phyloP scores from a whole-genome alignment of 1,139 yeast genomes.

The Geotrichum citri-aurantii region DNA sequence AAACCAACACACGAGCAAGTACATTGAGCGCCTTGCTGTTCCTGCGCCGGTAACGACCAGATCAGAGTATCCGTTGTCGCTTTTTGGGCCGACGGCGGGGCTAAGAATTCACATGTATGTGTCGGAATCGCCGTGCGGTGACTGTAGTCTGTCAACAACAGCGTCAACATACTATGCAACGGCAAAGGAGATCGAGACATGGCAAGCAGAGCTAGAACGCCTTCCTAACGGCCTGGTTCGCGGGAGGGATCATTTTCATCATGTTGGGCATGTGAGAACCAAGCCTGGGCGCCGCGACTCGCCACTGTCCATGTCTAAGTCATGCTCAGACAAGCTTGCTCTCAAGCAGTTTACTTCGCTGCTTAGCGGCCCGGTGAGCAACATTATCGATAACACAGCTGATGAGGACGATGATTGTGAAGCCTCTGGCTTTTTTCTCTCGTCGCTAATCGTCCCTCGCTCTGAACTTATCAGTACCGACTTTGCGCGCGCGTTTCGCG shows the following conservation, averaged over 20 bases:
- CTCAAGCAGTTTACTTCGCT: conserved; percentile 59
- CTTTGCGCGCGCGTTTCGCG: conserved; percentile 41
- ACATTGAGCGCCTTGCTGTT: neutral
- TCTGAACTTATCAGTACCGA: conserved; percentile 35
- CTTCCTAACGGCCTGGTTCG: conserved; percentile 41
- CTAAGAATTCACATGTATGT: conserved; percentile 53
- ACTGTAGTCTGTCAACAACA: conserved; percentile 56
- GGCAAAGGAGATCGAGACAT: conserved; percentile 24
- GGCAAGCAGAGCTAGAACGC: conserved; percentile 23
- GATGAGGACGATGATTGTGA: neutral
- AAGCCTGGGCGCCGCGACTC: conserved; percentile 90
- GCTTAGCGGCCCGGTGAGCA: conserved; percentile 41
- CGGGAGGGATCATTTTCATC: conserved; percentile 60
- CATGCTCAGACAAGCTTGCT: conserved; percentile 82
- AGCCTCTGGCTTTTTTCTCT: conserved; percentile 40
- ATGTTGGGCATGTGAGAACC: conserved; percentile 67
- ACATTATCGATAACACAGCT: neutral
- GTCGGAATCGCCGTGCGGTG: conserved; percentile 91
- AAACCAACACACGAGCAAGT: conserved; percentile 1
- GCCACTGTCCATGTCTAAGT: conserved; percentile 61
- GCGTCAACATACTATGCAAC: conserved; percentile 27
- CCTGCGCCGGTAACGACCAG: conserved; percentile 2
- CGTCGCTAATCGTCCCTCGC: conserved; percentile 50
- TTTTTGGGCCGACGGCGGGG: conserved; percentile 24
- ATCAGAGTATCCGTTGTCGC: neutral